A percentile compares a stretch with the other conserved stretches of the same genome.
Conservation (phyloP, 768 basidiomycete genomes). For the Rubroboletus pulcherrimus region DNA sequence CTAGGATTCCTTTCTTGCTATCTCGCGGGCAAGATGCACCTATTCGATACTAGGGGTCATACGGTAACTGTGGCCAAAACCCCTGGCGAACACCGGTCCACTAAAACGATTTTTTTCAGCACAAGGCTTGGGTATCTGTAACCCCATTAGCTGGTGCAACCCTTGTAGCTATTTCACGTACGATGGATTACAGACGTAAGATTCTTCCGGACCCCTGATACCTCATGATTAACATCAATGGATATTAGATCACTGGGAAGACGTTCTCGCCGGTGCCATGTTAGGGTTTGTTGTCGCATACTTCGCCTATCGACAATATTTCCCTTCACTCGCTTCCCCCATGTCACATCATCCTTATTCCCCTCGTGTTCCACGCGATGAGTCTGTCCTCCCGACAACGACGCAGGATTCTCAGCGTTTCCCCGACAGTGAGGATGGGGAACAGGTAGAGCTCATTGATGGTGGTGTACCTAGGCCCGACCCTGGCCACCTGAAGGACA, state of each 20-base stretch:
- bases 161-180: conserved; percentile 78
- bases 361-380: conserved; percentile 54
- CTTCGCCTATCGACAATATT: conserved; percentile 82
- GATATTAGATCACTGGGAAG: conserved; percentile 81
- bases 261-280: conserved; percentile 75
- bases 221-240: background rate
- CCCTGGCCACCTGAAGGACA: conserved; percentile 2
- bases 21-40: conserved; percentile 86
- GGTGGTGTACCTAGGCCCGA: conserved; percentile 10
- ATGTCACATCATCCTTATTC: conserved; percentile 67
- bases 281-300: conserved; percentile 71
- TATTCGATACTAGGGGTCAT: conserved; percentile 81
- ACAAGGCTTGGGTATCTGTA: conserved; percentile 82
- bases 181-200: conserved; percentile 86
- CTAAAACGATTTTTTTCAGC: conserved; percentile 30
- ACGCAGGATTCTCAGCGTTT: conserved; percentile 12
- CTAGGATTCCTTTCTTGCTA: conserved; percentile 87
- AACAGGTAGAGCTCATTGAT: conserved; percentile 27
- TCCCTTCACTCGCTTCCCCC: conserved; percentile 63
- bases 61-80: conserved; percentile 38
- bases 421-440: conserved; percentile 16
- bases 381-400: conserved; percentile 41
- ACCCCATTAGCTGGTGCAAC: conserved; percentile 75
- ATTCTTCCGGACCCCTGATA: conserved; percentile 4
- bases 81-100: background rate